Conservation (phyloP, 2,329 filamentous ascomycete species). For the Ambrosiella beaveri region DNA sequence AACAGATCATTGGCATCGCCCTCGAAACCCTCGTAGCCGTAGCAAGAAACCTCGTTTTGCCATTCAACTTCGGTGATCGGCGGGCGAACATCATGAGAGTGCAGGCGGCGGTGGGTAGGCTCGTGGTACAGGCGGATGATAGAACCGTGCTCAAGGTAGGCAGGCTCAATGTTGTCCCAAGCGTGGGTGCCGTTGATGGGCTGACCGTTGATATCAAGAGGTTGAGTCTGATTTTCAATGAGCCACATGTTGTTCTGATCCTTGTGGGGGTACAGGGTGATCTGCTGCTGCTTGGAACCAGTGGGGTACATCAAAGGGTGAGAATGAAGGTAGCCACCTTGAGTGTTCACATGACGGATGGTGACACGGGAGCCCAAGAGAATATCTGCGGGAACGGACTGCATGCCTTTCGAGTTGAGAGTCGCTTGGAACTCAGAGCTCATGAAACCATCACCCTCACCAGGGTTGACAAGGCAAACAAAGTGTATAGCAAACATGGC, state of each 20-base stretch:
- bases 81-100: conserved; percentile 86
- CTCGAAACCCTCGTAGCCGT: conserved; percentile 91
- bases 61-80: conserved; percentile 77
- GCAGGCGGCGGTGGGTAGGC: conserved; percentile 70
- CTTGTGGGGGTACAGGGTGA: conserved; percentile 96
- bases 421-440: conserved; percentile 98
- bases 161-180: conserved; percentile 56
- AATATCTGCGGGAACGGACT: conserved; percentile 83
- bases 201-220: conserved; percentile 56
- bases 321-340: conserved; percentile 93
- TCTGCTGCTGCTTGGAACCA: conserved; percentile 95
- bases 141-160: conserved; percentile 62
- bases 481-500: conserved; percentile 97
- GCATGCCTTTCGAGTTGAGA: conserved; percentile 90
- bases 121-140: conserved; percentile 71
- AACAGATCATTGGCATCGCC: conserved; percentile 95
- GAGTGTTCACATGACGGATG: conserved; percentile 88
- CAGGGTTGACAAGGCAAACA: conserved; percentile 77
- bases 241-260: conserved; percentile 96
- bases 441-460: conserved; percentile 98
- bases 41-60: conserved; percentile 93
- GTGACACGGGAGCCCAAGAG: conserved; percentile 72
- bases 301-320: conserved; percentile 95
- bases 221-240: conserved; percentile 90
- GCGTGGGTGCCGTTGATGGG: conserved; percentile 64